Conservation (phyloP, 2,329 filamentous ascomycete genomes). For the Blastomyces emzantsi region DNA sequence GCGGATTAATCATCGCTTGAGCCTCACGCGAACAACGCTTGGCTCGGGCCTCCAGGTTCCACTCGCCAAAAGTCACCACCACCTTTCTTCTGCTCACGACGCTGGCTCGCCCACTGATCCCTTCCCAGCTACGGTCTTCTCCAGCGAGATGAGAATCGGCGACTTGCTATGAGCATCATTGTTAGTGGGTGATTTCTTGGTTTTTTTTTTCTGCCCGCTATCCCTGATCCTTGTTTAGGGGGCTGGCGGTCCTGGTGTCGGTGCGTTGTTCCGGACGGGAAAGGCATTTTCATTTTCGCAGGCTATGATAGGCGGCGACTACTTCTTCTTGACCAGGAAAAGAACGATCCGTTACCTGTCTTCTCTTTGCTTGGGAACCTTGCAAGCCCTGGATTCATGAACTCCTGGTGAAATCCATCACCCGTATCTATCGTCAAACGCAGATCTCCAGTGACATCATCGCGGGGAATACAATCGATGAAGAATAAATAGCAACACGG, state of each 20-base stretch:
- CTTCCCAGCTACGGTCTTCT: neutral
- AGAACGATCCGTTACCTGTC: neutral
- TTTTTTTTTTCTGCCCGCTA: neutral
- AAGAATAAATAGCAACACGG: neutral
- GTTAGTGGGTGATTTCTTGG: neutral
- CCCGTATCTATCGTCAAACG: neutral
- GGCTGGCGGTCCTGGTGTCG: neutral
- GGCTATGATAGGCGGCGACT: too few species aligned
- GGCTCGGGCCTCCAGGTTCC: too few species aligned
- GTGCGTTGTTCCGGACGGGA: neutral
- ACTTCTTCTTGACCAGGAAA: neutral
- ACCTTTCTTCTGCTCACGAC: neutral
- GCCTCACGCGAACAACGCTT: neutral
- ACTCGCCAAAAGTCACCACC: too few species aligned
- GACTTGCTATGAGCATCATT: neutral
- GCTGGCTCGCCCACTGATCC: neutral
- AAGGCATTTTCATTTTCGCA: neutral
- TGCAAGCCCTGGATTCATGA: neutral
- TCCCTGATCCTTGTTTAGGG: neutral
- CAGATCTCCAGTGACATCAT: neutral
- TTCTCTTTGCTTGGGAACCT: too few species aligned
- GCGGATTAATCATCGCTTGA: conserved; percentile 7
- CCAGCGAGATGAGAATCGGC: neutral
- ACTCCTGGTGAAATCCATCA: neutral
- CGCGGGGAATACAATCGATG: too few species aligned